These are phyloP conservation scores for Endotrypanum monterogeii DNA, from an alignment of 208 protist genomes.

Conservation along the genomic window DNA sequence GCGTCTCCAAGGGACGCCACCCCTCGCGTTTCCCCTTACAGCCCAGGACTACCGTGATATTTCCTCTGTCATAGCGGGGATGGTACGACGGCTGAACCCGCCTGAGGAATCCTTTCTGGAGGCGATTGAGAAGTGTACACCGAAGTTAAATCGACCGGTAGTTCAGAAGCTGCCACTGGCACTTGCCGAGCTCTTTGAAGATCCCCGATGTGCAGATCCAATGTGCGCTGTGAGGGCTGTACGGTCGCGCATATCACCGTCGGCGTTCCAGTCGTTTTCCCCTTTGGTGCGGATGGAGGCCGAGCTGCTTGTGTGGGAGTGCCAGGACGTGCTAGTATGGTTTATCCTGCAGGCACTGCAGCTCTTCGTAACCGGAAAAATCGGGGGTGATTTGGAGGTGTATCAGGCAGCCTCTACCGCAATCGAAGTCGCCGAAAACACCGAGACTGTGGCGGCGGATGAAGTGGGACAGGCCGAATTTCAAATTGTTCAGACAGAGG, in stretches of 20 bases:
- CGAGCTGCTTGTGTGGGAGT: constrained; percentile 10
- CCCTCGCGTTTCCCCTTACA: constrained; percentile 23
- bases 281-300: background rate
- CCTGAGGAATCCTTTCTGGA: constrained; percentile 65
- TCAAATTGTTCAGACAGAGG: background rate
- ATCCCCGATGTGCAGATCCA: constrained; percentile 35
- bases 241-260: background rate
- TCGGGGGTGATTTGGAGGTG: background rate
- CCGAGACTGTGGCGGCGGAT: background rate
- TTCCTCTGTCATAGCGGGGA: constrained; percentile 8
- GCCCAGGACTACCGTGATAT: constrained; percentile 22
- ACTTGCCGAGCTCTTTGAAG: constrained; percentile 30
- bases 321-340: constrained; percentile 37
- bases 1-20: background rate
- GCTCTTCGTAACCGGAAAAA: constrained; percentile 14
- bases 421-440: background rate
- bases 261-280: background rate
- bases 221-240: constrained; percentile 7
- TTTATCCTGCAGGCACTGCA: constrained; percentile 28
- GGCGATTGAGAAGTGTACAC: constrained; percentile 54
- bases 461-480: background rate
- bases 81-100: constrained; percentile 29
- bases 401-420: background rate
- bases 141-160: constrained; percentile 45
- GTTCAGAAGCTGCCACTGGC: constrained; percentile 22